Evolutionary conservation across 441 rosid species (phyloP).

Genomic region (Croton setiger): DNA sequence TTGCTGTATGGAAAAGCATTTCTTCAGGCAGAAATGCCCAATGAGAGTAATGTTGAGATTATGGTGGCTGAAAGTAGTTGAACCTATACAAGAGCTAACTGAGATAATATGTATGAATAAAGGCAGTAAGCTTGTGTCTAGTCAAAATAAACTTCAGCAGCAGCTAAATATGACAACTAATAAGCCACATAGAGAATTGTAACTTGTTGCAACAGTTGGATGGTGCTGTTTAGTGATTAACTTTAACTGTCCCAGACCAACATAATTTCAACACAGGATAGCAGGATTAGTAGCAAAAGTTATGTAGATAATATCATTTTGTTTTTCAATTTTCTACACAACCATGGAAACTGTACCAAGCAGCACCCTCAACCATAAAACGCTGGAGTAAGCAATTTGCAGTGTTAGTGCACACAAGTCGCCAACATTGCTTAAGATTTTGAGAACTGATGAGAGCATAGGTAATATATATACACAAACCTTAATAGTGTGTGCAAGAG

Average conservation of each 20-base stretch:
- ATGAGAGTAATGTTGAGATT: neutral
- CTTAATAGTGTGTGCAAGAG: slow-evolving; percentile 82
- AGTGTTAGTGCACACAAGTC: neutral
- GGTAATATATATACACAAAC: slow-evolving; percentile 29
- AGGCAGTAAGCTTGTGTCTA: neutral
- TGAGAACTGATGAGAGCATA: slow-evolving; percentile 3
- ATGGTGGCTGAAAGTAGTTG: neutral
- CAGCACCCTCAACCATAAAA: neutral
- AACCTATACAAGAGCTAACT: slow-evolving; percentile 6
- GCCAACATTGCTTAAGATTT: neutral
- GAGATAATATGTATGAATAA: neutral
- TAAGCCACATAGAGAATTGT: neutral
- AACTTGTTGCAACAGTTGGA: neutral
- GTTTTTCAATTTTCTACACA: neutral
- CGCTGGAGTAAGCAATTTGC: neutral
- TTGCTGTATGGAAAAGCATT: neutral
- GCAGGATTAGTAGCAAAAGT: neutral
- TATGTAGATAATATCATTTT: neutral
- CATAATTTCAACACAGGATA: neutral
- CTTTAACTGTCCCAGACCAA: neutral
- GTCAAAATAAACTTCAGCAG: neutral
- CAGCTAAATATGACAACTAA: slow-evolving; percentile 2
- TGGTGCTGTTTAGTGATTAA: neutral
- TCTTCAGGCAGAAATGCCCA: neutral
- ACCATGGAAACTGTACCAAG: neutral